Evolutionary conservation across 2,329 filamentous ascomycete species (phyloP), one percentile per base, ranked within the genome.

Genomic region (Chaetomium sp.): DNA sequence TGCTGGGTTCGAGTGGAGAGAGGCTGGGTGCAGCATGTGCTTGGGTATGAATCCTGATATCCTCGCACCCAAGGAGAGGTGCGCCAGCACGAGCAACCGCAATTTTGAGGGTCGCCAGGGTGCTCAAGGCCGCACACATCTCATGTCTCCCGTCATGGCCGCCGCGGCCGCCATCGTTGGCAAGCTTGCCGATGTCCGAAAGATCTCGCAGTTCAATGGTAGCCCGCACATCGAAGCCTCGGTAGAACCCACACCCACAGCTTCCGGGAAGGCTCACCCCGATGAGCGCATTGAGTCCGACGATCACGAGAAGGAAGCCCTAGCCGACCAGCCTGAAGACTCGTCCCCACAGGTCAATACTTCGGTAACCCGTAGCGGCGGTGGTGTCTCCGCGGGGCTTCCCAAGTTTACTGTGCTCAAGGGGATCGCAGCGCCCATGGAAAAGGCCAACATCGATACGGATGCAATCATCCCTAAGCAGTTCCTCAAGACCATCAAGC

Each of bases 1-100:
- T 59, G 91, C 94, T 49, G 94, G 94, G 6, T 97, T 97, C 64
- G 92, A 97, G 71, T 97, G 92, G 92, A 85, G 94, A 69, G 94
- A 99, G 76, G 94, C 94, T 63, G 94, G 94, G 49, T 99, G 94
- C 81, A 95, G 89, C 60, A 99, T 99, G 94, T 97, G 94, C 70
- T 81, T 99, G 54, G 94, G 94, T 70, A 99, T 99, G 92, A 99
- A 99, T 78, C 92, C 94, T 0, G 94, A 99, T 71, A 97, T 99
- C 61, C 81, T 97, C 47, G 85, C 91, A 1, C 91, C 94, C 53
- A 82, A 87, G 70, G 94, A 99, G 75, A 86, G 94, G 67, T 97
- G 94, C 70, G 94, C 94, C 43, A 92, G 87, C 69, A 97, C 94
- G 49, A 95, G 89, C 60, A 97, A 97, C 76, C 88, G 94, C 66